Evolutionary conservation across 345 rosid genomes (phyloP).

Genomic region (Arabis hirsuta): DNA sequence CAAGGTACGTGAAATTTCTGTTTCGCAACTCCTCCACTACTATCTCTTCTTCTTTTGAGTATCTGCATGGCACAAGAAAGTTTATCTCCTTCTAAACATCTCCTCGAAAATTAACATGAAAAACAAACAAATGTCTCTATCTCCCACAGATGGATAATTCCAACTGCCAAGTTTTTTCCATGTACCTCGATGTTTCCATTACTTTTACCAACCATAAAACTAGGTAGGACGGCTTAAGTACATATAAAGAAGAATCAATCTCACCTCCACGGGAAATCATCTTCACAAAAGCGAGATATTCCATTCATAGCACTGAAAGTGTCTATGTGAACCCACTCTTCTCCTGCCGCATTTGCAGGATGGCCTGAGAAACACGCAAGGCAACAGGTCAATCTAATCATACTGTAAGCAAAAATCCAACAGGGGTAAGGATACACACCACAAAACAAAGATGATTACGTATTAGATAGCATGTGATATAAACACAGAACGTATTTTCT

Average conservation of each 20-base stretch:
- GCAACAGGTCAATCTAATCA: slow-evolving; percentile 6
- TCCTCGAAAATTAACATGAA: slow-evolving; percentile 15
- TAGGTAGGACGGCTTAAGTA: slow-evolving; percentile 2
- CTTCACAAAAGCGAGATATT: slow-evolving; percentile 90
- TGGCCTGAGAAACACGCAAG: slow-evolving; percentile 50
- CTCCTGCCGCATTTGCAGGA: slow-evolving; percentile 49
- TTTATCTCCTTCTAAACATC: slow-evolving; percentile 8
- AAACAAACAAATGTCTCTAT: slow-evolving; percentile 19
- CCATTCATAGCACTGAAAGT: slow-evolving; percentile 95
- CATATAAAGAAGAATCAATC: slow-evolving; percentile 29
- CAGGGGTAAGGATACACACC: neutral
- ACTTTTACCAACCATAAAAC: slow-evolving; percentile 11
- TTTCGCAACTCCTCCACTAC: slow-evolving; percentile 50
- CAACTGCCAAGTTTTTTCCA: slow-evolving; percentile 16
- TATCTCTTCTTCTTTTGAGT: slow-evolving; percentile 93
- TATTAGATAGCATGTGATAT: slow-evolving; percentile 16
- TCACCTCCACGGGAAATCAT: slow-evolving; percentile 84
- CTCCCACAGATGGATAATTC: slow-evolving; percentile 18
- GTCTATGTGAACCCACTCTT: slow-evolving; percentile 88
- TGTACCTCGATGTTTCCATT: slow-evolving; percentile 17
- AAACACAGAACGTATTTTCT: slow-evolving; percentile 21
- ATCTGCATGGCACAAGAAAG: slow-evolving; percentile 54
- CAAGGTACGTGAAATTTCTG: slow-evolving; percentile 79
- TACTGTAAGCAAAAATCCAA: slow-evolving; percentile 14
- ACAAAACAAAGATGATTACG: slow-evolving; percentile 18